Evolutionary conservation across 2,329 filamentous ascomycete species (phyloP).

Genomic region (Xylaria sp.): DNA sequence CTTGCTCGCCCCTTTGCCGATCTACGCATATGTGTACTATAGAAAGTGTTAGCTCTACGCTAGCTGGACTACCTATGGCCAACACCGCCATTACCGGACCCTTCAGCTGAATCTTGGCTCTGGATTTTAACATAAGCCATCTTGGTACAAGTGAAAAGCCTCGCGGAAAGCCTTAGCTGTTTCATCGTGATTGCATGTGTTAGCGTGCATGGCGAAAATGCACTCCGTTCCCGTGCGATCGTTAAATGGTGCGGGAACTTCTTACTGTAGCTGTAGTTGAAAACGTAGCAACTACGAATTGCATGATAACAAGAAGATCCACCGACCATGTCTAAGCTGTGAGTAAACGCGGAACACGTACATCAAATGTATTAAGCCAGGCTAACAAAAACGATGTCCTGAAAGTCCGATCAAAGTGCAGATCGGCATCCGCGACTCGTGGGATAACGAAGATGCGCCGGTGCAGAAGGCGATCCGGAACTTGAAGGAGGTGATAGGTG

Average conservation of each 20-base stretch:
- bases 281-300: neutral
- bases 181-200: neutral
- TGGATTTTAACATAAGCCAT: neutral
- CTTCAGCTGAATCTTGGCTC: slow-evolving; percentile 32
- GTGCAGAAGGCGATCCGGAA: slow-evolving; percentile 49
- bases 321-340: slow-evolving; percentile 30
- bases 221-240: neutral
- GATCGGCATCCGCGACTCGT: slow-evolving; percentile 56
- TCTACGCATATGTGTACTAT: neutral
- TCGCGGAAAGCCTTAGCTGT: slow-evolving; percentile 15
- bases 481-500: slow-evolving; percentile 53
- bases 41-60: neutral
- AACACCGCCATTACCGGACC: slow-evolving; percentile 27
- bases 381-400: slow-evolving; percentile 30
- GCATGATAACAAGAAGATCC: neutral
- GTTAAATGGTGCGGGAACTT: neutral
- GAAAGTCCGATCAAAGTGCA: slow-evolving; percentile 56
- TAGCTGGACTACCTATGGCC: neutral
- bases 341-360: neutral
- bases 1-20: no score
- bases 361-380: neutral
- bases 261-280: neutral
- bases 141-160: slow-evolving; percentile 1
- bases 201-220: neutral
- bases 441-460: slow-evolving; percentile 51